phyloP scores from a whole-genome alignment of 2,329 filamentous ascomycete species.

The Colletotrichum coccodes region DNA sequence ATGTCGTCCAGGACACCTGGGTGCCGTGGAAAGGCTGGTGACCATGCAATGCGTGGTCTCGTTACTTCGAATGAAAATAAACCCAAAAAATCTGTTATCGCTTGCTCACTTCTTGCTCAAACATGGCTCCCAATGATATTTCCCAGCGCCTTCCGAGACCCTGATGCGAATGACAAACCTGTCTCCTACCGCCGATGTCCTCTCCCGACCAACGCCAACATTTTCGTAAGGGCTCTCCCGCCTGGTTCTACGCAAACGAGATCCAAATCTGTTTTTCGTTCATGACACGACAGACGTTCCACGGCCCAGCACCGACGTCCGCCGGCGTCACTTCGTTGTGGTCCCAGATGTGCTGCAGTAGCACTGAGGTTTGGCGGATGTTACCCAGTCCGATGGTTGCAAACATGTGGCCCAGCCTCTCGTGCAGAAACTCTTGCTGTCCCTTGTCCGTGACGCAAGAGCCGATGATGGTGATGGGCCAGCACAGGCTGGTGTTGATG shows the following conservation, averaged over 20 bases:
- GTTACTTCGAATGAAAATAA: neutral
- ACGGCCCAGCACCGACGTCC: conserved; percentile 44
- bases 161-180: no score
- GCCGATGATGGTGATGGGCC: conserved; percentile 50
- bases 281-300: conserved; percentile 57
- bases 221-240: neutral
- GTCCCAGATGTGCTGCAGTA: conserved; percentile 55
- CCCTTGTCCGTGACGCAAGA: conserved; percentile 46
- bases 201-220: neutral
- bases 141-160: neutral
- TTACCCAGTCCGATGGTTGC: conserved; percentile 54
- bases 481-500: conserved; percentile 52
- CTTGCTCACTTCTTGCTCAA: neutral
- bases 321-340: conserved; percentile 23
- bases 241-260: conserved; percentile 52
- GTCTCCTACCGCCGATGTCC: no score
- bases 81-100: neutral
- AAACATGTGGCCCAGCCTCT: conserved; percentile 46
- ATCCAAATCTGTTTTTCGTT: conserved; percentile 58
- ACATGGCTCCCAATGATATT: neutral
- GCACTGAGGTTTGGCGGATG: conserved; percentile 52
- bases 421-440: conserved; percentile 47
- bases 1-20: conserved; percentile 46
- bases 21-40: conserved; percentile 50
- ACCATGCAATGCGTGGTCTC: neutral